phyloP scores from a whole-genome alignment of 768 basidiomycete genomes.

The Hydnomerulius pinastri region DNA sequence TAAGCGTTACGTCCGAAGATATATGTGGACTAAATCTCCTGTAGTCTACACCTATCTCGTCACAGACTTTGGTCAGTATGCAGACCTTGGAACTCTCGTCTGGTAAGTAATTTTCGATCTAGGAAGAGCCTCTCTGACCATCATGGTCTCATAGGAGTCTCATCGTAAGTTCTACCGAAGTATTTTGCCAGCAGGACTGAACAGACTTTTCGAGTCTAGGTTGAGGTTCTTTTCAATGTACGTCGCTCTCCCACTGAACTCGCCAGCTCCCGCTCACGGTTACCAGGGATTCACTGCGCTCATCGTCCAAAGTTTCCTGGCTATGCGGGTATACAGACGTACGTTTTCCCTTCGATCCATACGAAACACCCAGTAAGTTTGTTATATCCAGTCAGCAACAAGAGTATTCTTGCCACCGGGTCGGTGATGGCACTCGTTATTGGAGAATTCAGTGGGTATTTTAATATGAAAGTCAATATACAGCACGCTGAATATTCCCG shows the following conservation, averaged over 20 bases:
- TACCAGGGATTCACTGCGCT: slow-evolving; percentile 43
- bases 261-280: neutral
- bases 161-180: slow-evolving; percentile 12
- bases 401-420: slow-evolving; percentile 38
- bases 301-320: slow-evolving; percentile 57
- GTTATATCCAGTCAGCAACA: slow-evolving; percentile 48
- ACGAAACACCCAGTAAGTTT: neutral
- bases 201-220: slow-evolving; percentile 26
- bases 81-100: slow-evolving; percentile 35
- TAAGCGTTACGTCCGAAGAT: neutral
- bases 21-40: neutral
- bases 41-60: slow-evolving; percentile 52
- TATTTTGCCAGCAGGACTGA: slow-evolving; percentile 5
- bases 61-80: slow-evolving; percentile 37
- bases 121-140: neutral
- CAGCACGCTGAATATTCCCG: slow-evolving; percentile 4
- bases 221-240: slow-evolving; percentile 53
- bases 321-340: slow-evolving; percentile 51
- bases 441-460: slow-evolving; percentile 39
- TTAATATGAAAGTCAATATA: neutral
- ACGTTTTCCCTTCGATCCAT: slow-evolving; percentile 18
- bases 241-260: neutral
- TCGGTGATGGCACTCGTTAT: slow-evolving; percentile 35
- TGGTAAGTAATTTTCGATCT: slow-evolving; percentile 37
- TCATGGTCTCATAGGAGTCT: slow-evolving; percentile 21